Evolutionary conservation across 495 filamentous ascomycete species (phyloP).

Genomic region (Penicillium coprophilum): DNA sequence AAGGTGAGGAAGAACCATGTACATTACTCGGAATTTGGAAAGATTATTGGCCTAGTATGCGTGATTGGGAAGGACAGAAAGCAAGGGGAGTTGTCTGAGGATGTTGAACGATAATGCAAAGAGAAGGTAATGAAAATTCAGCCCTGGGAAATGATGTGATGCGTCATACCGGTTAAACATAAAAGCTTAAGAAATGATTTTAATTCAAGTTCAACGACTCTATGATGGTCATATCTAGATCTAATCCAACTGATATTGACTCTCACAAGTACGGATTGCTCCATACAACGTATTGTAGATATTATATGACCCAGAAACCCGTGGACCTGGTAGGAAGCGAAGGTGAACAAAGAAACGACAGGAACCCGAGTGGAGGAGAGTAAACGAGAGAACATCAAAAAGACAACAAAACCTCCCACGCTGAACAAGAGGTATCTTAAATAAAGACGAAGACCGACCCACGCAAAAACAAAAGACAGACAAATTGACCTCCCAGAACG

Average conservation of each 20-base stretch:
- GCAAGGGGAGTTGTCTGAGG: not conserved
- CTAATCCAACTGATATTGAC: not conserved
- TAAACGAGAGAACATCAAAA: slow-evolving; percentile 6
- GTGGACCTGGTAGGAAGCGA: not conserved
- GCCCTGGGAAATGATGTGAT: not conserved
- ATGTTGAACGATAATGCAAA: not conserved
- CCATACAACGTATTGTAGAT: slow-evolving; percentile 2
- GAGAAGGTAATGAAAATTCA: not conserved
- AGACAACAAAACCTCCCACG: slow-evolving; percentile 12
- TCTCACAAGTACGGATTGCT: slow-evolving; percentile 5
- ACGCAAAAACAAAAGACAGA: slow-evolving; percentile 9
- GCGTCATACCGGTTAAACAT: not conserved
- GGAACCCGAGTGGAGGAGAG: not conserved
- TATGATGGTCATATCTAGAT: not conserved
- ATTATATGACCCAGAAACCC: not conserved
- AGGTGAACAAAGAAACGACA: not conserved
- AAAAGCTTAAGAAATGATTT: not conserved
- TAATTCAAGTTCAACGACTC: not conserved
- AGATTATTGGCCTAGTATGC: not conserved
- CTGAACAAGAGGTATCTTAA: slow-evolving; percentile 12
- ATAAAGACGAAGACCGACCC: slow-evolving; percentile 12
- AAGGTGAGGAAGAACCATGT: not conserved
- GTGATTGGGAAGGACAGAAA: not conserved
- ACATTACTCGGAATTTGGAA: not conserved
- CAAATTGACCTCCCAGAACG: not conserved